Base-by-base conservation (phyloP, 2,329 filamentous ascomycete species). In the Stemphylium lycopersici region DNA sequence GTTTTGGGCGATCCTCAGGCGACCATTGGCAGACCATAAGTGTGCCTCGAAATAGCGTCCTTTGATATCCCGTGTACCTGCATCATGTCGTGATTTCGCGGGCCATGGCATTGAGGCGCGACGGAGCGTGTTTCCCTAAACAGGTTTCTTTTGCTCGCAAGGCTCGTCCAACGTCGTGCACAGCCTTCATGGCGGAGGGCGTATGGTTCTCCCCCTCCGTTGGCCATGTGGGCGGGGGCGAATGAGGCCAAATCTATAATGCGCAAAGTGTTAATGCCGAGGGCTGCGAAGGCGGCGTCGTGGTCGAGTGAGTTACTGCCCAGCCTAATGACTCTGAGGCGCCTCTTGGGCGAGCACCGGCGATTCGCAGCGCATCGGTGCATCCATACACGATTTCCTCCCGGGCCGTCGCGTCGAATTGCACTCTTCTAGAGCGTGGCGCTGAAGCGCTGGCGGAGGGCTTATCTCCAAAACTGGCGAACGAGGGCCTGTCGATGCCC, bases 351-450 rank as follows among this genome's bases (percentile, higher is more conserved):
- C 31, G 48, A 18, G 45, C 41, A 31, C 48, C 39, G 55, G 54
- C 49, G 54, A 60, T 55, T 58, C 55, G 58, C 60, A 63, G 58
- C 56, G 58, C 46, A 50, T 29, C 39, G 20, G 8, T 22, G 16
- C 8, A 47, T 20, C 55, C 41, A 57, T 42, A 48, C 52, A 53
- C 46, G 56, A 62, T 64, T 58, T 56, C 38, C 55, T 65, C 49
- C 55, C 67, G 66, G 67, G 47, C 65, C 62, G 69, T 62, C 52
- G 68, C 65, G 60, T 64, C 57, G 58, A 63, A 46, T 52, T 58
- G 56, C 53, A 54, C 55, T 48, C 45, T 59, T 34, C 48, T 52
- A 34, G 46, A 47, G 55, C 58, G 63, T 63, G 67, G 61, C 54
- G 54, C 48, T 67, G 64, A 69, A 67, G 70, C 70, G 69, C 69